Percentiles rank a stretch among this genome's conserved stretches.
Evolutionary conservation across 179 eudicot genomes (phyloP).

Genomic region (Silene vulgaris): DNA sequence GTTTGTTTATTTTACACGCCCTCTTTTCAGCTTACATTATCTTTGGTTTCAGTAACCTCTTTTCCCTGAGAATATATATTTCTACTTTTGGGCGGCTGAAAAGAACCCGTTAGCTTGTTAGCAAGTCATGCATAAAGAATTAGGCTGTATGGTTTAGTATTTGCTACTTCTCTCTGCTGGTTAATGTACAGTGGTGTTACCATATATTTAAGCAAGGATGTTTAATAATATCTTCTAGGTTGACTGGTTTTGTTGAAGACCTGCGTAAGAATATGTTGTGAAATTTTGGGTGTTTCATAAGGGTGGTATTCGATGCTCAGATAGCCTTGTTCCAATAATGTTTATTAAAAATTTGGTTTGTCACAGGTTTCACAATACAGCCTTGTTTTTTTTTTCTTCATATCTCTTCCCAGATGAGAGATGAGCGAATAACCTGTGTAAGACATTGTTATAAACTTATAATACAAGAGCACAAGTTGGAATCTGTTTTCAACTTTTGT

Average conservation of each 20-base stretch:
- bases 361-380: no score
- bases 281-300: no score
- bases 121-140: background rate
- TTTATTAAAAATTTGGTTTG: no score
- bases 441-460: no score
- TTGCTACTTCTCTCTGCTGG: background rate
- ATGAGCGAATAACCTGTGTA: no score
- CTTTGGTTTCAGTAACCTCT: background rate
- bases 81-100: background rate
- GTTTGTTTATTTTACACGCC: background rate
- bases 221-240: background rate
- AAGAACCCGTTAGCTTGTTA: conserved; percentile 10
- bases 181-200: background rate
- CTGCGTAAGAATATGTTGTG: no score
- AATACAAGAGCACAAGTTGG: background rate
- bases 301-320: no score
- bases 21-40: background rate
- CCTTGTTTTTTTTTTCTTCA: no score
- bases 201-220: conserved; percentile 1
- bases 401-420: no score
- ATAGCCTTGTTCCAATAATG: no score
- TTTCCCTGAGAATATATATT: background rate
- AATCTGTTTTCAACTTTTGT: background rate
- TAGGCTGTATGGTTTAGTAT: background rate
- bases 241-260: background rate